phyloP scores from a whole-genome alignment of 202 grass and related monocot genomes.

The Setaria viridis region DNA sequence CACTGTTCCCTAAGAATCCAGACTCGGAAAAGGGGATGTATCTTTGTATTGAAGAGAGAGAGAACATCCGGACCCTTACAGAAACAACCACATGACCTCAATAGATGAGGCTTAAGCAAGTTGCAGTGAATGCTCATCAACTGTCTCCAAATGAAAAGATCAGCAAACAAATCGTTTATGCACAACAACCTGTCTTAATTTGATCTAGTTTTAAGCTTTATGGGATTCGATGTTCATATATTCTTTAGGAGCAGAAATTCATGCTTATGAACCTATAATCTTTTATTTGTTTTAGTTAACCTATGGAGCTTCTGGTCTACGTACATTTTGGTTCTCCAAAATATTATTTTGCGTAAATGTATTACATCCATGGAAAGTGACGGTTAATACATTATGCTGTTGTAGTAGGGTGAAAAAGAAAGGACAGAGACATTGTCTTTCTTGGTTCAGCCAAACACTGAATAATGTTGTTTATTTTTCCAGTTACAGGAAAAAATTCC shows the following conservation, averaged over 20 bases:
- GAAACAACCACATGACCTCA: no score
- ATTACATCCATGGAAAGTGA: slow-evolving; percentile 8
- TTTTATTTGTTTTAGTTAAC: not conserved
- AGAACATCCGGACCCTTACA: no score
- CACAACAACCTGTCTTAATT: not conserved
- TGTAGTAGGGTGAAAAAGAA: slow-evolving; percentile 3
- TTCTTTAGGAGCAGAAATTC: not conserved
- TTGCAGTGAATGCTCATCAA: not conserved
- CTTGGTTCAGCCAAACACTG: slow-evolving; percentile 12
- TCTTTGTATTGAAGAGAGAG: no score
- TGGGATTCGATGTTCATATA: not conserved
- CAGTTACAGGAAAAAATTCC: slow-evolving; percentile 68
- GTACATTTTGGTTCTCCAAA: slow-evolving; percentile 13
- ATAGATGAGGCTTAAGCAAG: no score
- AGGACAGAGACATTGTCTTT: not conserved
- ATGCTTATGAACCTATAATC: not conserved
- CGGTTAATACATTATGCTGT: slow-evolving; percentile 12
- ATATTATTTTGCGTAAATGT: slow-evolving; percentile 15
- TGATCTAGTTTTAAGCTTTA: not conserved
- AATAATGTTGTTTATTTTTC: slow-evolving; percentile 43
- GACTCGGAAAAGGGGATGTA: not conserved
- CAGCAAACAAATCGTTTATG: not conserved
- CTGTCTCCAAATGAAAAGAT: slow-evolving; percentile 1
- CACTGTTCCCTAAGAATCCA: not conserved
- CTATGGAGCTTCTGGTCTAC: not conserved